Conservation (phyloP, 495 filamentous ascomycete genomes). For the Daldinia childiae region DNA sequence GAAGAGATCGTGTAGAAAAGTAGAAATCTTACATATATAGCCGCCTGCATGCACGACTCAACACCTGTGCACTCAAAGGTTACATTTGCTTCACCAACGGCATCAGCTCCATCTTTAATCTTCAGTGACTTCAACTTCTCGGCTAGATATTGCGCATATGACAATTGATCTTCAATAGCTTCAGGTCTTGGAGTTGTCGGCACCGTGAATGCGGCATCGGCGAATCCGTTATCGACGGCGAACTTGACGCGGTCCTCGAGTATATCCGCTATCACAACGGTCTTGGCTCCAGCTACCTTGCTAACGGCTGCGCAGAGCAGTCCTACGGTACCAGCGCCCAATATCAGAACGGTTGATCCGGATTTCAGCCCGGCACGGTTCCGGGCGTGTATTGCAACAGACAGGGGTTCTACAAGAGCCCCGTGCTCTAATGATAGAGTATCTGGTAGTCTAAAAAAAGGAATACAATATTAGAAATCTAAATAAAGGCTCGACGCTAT, state of each 20-base stretch:
- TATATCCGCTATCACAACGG: conserved; percentile 81
- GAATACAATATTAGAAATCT: background rate
- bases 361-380: conserved; percentile 66
- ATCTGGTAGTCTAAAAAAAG: conserved; percentile 62
- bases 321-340: conserved; percentile 85
- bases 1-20: background rate
- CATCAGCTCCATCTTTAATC: conserved; percentile 36
- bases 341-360: conserved; percentile 69
- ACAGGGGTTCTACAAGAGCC: conserved; percentile 80
- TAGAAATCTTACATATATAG: conserved; percentile 72
- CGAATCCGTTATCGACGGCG: conserved; percentile 74
- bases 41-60: conserved; percentile 84
- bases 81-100: conserved; percentile 70
- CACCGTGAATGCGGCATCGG: conserved; percentile 69
- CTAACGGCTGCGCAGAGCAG: conserved; percentile 75
- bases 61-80: conserved; percentile 97
- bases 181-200: conserved; percentile 60
- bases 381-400: conserved; percentile 80
- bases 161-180: conserved; percentile 66
- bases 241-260: conserved; percentile 76
- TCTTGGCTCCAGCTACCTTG: conserved; percentile 65
- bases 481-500: background rate
- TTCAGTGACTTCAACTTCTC: conserved; percentile 57
- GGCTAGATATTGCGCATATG: conserved; percentile 69
- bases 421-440: conserved; percentile 71